Evolutionary conservation across 352 stramenopile genomes (phyloP).

Genomic region (Pythium periplocum): DNA sequence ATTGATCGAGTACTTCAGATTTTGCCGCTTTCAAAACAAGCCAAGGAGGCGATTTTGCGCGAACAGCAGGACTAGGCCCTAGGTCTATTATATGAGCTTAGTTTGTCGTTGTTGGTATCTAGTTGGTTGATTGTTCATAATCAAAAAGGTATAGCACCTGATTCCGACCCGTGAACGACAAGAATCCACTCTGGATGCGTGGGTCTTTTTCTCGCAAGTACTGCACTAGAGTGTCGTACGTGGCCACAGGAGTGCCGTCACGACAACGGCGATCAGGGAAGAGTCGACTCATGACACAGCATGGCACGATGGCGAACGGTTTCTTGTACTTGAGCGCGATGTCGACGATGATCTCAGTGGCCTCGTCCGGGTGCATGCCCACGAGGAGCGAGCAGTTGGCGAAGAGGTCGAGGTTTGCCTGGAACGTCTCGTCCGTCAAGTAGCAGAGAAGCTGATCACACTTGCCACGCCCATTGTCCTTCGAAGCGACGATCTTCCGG

Average conservation of each 20-base stretch:
- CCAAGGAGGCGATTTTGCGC: slow-evolving; percentile 28
- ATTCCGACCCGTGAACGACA: slow-evolving; percentile 81
- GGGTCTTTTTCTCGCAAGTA: slow-evolving; percentile 82
- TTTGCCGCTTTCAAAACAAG: slow-evolving; percentile 60
- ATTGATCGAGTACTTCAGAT: slow-evolving; percentile 74
- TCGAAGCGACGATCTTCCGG: slow-evolving; percentile 47
- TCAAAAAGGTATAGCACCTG: slow-evolving; percentile 80
- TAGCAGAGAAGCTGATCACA: slow-evolving; percentile 51
- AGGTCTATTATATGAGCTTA: not conserved
- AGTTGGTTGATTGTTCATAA: slow-evolving; percentile 17
- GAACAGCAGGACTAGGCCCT: slow-evolving; percentile 7
- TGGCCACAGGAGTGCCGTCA: slow-evolving; percentile 63
- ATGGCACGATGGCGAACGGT: slow-evolving; percentile 95
- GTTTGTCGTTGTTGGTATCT: not conserved
- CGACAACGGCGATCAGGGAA: slow-evolving; percentile 75
- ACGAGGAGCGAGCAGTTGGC: slow-evolving; percentile 80
- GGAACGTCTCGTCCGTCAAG: slow-evolving; percentile 52
- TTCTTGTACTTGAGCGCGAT: slow-evolving; percentile 81
- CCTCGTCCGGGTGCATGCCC: slow-evolving; percentile 95
- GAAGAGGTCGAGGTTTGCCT: slow-evolving; percentile 53
- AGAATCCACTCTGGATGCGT: slow-evolving; percentile 50
- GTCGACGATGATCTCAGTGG: slow-evolving; percentile 95
- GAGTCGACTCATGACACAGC: slow-evolving; percentile 93
- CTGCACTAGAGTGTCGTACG: slow-evolving; percentile 74
- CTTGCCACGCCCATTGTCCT: slow-evolving; percentile 26